Evolutionary conservation across 2,329 filamentous ascomycete species (phyloP).

Genomic region (Rhexocercosporidium sp.): DNA sequence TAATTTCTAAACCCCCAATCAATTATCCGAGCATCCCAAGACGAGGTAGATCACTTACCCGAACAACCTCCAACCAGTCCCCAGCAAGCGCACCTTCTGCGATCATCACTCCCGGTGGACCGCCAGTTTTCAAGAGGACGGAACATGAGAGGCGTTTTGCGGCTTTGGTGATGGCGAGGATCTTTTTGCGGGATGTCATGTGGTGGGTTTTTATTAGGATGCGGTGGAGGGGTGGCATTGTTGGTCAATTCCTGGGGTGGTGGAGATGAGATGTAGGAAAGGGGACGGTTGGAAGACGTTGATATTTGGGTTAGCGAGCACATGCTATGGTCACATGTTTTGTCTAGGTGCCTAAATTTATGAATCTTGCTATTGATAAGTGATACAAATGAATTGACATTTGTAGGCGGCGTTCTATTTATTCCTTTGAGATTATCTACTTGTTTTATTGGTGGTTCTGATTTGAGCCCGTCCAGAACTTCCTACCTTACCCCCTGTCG

Average conservation of each 20-base stretch:
- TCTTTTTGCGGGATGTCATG: constrained; percentile 81
- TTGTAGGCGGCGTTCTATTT: too few species aligned
- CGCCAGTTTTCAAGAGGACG: constrained; percentile 69
- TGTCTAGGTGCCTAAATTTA: too few species aligned
- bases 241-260: neutral
- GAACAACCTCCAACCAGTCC: constrained; percentile 38
- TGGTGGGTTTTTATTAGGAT: constrained; percentile 80
- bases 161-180: constrained; percentile 66
- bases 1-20: constrained; percentile 31
- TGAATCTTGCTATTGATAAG: too few species aligned
- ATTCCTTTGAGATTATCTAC: too few species aligned
- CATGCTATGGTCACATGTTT: too few species aligned
- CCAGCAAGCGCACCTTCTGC: constrained; percentile 53
- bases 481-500: too few species aligned
- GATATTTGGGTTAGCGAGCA: too few species aligned
- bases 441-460: too few species aligned
- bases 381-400: too few species aligned
- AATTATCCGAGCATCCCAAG: neutral
- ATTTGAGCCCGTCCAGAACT: too few species aligned
- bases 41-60: constrained; percentile 25
- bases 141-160: constrained; percentile 63
- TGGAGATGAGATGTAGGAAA: too few species aligned
- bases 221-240: constrained; percentile 28
- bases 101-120: constrained; percentile 79
- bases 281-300: too few species aligned